Conservation (phyloP, 805 yeast species). For the Starmerella stellata region DNA sequence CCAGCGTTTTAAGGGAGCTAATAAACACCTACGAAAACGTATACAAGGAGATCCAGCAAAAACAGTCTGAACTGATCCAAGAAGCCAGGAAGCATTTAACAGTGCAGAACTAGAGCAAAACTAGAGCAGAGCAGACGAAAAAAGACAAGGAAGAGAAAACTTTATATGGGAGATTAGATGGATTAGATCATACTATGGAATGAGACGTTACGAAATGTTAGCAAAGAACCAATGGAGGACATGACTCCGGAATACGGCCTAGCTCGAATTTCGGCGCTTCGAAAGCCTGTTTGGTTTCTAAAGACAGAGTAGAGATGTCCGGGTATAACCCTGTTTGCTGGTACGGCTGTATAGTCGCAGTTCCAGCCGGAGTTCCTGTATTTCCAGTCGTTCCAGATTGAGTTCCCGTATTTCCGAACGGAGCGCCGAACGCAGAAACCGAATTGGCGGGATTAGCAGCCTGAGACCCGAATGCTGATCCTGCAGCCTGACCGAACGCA, state of each 20-base stretch:
- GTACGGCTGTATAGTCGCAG: slow-evolving; percentile 9
- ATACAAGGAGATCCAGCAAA: slow-evolving; percentile 8
- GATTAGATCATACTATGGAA: no score
- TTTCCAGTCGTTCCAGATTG: background rate
- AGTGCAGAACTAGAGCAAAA: no score
- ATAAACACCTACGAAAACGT: slow-evolving; percentile 14
- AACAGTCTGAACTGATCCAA: slow-evolving; percentile 4
- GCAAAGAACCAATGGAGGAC: slow-evolving; percentile 21
- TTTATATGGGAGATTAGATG: no score
- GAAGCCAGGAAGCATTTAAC: slow-evolving; percentile 8
- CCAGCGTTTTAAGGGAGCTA: slow-evolving; percentile 12
- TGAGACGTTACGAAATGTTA: no score
- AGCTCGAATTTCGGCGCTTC: slow-evolving; percentile 17
- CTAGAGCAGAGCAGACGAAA: no score
- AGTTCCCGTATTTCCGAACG: background rate
- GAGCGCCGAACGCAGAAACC: no score
- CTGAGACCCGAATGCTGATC: slow-evolving; percentile 2
- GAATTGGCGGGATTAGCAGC: background rate
- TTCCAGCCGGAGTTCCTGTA: background rate
- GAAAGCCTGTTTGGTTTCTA: slow-evolving; percentile 32
- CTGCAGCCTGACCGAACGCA: slow-evolving; percentile 3
- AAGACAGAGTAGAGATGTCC: slow-evolving; percentile 27
- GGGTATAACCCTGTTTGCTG: slow-evolving; percentile 23
- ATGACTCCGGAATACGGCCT: slow-evolving; percentile 21
- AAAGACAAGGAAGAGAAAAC: no score